phyloP scores from a whole-genome alignment of 257 asterid genomes.

The Solanum tarapatanum region DNA sequence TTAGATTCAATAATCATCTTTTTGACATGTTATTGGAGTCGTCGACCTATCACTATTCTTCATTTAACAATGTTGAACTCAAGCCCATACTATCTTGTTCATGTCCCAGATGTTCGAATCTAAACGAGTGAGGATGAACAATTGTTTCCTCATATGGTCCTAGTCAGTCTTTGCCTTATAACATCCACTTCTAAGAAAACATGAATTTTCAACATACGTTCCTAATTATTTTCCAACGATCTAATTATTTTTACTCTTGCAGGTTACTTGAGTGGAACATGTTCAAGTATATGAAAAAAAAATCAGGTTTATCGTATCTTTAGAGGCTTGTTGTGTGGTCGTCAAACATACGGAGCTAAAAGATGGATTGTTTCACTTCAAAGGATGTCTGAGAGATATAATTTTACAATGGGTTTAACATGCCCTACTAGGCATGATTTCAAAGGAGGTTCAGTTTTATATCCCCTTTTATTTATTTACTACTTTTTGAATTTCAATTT shows the following conservation, averaged over 20 bases:
- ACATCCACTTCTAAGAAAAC: background rate
- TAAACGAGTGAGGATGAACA: no score
- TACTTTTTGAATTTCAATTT: background rate
- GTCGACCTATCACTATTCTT: no score
- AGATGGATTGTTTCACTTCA: constrained; percentile 52
- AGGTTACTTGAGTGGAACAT: constrained; percentile 77
- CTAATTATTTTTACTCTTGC: background rate
- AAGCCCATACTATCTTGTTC: no score
- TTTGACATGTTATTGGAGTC: no score
- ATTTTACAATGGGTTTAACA: constrained; percentile 26
- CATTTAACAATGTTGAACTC: no score
- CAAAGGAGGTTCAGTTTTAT: constrained; percentile 30
- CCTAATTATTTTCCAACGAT: background rate
- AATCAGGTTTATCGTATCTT: constrained; percentile 34
- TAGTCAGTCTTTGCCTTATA: background rate
- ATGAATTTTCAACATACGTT: background rate
- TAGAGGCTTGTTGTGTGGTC: constrained; percentile 35
- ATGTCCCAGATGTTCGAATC: no score
- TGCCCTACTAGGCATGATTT: constrained; percentile 18
- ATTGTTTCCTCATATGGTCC: no score
- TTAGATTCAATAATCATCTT: no score
- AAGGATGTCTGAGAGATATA: constrained; percentile 50
- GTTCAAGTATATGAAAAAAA: constrained; percentile 63
- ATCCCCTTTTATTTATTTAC: background rate
- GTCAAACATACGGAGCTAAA: constrained; percentile 59